Percentiles rank a stretch among this genome's conserved stretches.
Conservation (phyloP, 495 filamentous ascomycete species). For the Penicillium maclennaniae region DNA sequence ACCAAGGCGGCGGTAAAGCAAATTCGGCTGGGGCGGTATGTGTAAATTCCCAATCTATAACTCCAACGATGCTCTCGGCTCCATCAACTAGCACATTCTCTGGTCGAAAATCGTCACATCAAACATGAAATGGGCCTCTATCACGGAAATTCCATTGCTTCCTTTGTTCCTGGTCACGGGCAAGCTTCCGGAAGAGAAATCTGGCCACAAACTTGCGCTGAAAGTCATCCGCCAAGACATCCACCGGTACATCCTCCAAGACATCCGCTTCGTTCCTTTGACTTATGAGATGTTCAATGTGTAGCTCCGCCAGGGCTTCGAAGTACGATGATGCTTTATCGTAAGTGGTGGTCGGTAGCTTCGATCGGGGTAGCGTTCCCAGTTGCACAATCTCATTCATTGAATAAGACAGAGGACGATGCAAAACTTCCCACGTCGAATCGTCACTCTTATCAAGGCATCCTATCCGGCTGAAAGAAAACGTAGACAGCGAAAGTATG, state of each 20-base stretch:
- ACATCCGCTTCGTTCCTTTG: constrained; percentile 7
- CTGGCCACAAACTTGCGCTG: constrained; percentile 5
- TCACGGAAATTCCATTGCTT: not conserved
- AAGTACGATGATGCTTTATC: constrained; percentile 11
- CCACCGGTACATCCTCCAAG: constrained; percentile 5
- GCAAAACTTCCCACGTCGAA: constrained; percentile 7
- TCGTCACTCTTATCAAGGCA: constrained; percentile 3
- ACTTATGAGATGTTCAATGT: constrained; percentile 5
- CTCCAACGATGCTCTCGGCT: not conserved
- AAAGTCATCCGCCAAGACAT: constrained; percentile 8
- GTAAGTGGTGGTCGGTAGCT: constrained; percentile 7
- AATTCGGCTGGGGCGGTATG: constrained; percentile 6
- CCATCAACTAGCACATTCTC: constrained; percentile 4
- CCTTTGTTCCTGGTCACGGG: constrained; percentile 1
- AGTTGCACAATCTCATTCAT: constrained; percentile 14
- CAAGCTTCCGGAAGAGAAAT: constrained; percentile 6
- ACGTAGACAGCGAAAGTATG: constrained; percentile 10
- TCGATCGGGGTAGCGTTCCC: constrained; percentile 11
- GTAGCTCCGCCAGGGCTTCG: constrained; percentile 13
- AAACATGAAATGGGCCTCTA: constrained; percentile 3
- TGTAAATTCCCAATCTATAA: no score
- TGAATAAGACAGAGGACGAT: constrained; percentile 10
- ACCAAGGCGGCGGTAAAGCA: constrained; percentile 4
- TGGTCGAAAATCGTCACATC: constrained; percentile 6
- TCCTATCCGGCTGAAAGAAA: constrained; percentile 9